Conservation (phyloP, 2,329 filamentous ascomycete genomes). For the Botryotinia calthae region DNA sequence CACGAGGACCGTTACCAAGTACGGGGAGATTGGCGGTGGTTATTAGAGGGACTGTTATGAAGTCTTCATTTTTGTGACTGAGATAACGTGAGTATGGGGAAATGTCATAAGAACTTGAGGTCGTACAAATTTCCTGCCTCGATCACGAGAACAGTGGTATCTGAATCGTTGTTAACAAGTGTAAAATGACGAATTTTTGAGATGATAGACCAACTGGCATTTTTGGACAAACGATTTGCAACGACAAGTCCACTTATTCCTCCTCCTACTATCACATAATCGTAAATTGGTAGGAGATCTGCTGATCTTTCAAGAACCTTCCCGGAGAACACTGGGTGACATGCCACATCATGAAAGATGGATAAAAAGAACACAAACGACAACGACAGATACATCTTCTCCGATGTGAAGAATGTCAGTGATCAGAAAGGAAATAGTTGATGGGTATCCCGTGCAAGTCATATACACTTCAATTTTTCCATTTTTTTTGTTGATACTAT, state of each 20-base stretch:
- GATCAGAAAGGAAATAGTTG: not conserved
- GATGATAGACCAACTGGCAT: not conserved
- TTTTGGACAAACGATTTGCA: constrained; percentile 13
- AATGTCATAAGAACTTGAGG: not conserved
- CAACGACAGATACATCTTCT: not conserved
- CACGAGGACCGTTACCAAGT: not conserved
- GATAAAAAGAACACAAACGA: not conserved
- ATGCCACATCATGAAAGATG: not conserved
- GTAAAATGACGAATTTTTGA: not conserved
- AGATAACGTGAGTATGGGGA: not conserved
- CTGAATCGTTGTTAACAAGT: not conserved
- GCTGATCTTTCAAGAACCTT: not conserved
- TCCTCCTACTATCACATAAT: constrained; percentile 20
- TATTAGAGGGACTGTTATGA: constrained; percentile 8
- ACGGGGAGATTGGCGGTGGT: constrained; percentile 3
- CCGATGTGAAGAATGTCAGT: not conserved
- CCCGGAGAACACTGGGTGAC: not conserved
- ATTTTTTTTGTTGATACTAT: not conserved
- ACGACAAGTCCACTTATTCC: constrained; percentile 17
- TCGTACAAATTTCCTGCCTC: constrained; percentile 16
- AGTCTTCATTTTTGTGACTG: constrained; percentile 19
- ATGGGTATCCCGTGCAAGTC: not conserved
- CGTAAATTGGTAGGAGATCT: constrained; percentile 15
- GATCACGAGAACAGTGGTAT: constrained; percentile 15
- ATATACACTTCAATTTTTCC: not conserved